These are phyloP conservation scores for Physcomitrium patens DNA, from an alignment of 225 moss, liverwort and hornwort genomes.

Conservation along the genomic window DNA sequence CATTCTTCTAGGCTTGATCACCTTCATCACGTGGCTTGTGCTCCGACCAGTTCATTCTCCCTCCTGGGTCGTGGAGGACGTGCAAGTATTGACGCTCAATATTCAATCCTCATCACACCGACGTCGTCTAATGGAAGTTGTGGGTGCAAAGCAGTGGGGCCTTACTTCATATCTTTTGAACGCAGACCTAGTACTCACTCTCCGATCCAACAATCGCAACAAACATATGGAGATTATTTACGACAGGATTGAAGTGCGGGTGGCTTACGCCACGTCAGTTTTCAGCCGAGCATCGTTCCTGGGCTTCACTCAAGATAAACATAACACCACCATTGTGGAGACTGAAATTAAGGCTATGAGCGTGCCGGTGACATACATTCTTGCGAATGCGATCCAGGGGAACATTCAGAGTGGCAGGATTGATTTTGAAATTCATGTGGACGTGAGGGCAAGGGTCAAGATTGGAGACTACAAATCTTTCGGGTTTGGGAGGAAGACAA, in stretches of 20 bases:
- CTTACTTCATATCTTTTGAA: slow-evolving; percentile 42
- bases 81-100: slow-evolving; percentile 46
- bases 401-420: slow-evolving; percentile 49
- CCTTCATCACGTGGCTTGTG: slow-evolving; percentile 43
- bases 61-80: slow-evolving; percentile 44
- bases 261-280: slow-evolving; percentile 49
- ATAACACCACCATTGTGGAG: slow-evolving; percentile 45
- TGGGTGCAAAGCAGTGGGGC: slow-evolving; percentile 23
- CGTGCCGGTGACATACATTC: slow-evolving; percentile 45
- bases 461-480: slow-evolving; percentile 63
- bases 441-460: slow-evolving; percentile 61
- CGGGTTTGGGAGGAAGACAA: slow-evolving; percentile 49
- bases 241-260: slow-evolving; percentile 57
- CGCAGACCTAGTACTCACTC: slow-evolving; percentile 48
- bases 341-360: slow-evolving; percentile 47
- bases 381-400: slow-evolving; percentile 42
- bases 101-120: slow-evolving; percentile 30
- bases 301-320: slow-evolving; percentile 63
- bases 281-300: slow-evolving; percentile 46
- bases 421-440: slow-evolving; percentile 41
- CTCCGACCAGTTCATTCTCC: slow-evolving; percentile 52
- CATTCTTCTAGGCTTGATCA: slow-evolving; percentile 31
- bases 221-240: slow-evolving; percentile 71
- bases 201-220: slow-evolving; percentile 67
- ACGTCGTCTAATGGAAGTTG: slow-evolving; percentile 21